These are phyloP conservation scores for Panaeolus papilionaceus DNA, from an alignment of 768 basidiomycete species.

Conservation along the genomic window DNA sequence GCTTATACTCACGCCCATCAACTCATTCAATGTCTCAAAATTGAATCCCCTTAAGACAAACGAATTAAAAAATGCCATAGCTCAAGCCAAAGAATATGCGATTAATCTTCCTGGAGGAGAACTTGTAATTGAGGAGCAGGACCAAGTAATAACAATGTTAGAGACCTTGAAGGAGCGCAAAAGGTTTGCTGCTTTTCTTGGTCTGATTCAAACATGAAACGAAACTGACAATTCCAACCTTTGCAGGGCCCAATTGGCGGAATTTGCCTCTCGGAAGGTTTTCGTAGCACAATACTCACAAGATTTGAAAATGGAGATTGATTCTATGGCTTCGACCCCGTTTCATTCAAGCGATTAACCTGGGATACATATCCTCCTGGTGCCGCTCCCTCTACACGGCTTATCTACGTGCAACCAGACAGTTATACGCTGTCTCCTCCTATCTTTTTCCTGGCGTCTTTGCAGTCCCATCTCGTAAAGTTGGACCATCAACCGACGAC, in stretches of 20 bases:
- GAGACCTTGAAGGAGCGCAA: conserved; percentile 68
- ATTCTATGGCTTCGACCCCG: conserved; percentile 80
- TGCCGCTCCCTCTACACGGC: background rate
- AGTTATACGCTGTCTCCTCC: background rate
- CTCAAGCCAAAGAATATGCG: conserved; percentile 66
- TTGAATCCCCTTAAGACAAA: conserved; percentile 56
- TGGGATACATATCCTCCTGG: background rate
- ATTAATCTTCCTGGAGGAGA: conserved; percentile 73
- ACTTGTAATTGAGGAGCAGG: conserved; percentile 69
- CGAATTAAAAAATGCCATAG: conserved; percentile 66
- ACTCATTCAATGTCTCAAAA: background rate
- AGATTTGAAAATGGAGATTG: conserved; percentile 65
- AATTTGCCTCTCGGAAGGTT: conserved; percentile 54
- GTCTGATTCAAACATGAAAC: background rate
- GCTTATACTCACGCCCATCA: conserved; percentile 18
- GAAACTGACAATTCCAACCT: conserved; percentile 7
- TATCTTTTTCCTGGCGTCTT: too few relatives aligned
- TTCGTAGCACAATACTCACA: conserved; percentile 31
- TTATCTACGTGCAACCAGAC: background rate
- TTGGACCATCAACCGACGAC: too few relatives aligned
- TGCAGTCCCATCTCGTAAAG: too few relatives aligned
- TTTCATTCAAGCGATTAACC: conserved; percentile 29
- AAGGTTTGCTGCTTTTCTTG: conserved; percentile 45
- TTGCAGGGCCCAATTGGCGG: conserved; percentile 57
- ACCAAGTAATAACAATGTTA: conserved; percentile 73